Percentiles rank a stretch among this genome's conserved stretches.
These are phyloP conservation scores for Selaginella tamariscina DNA, from an alignment of 75 land plant genomes.

Conservation along the genomic window DNA sequence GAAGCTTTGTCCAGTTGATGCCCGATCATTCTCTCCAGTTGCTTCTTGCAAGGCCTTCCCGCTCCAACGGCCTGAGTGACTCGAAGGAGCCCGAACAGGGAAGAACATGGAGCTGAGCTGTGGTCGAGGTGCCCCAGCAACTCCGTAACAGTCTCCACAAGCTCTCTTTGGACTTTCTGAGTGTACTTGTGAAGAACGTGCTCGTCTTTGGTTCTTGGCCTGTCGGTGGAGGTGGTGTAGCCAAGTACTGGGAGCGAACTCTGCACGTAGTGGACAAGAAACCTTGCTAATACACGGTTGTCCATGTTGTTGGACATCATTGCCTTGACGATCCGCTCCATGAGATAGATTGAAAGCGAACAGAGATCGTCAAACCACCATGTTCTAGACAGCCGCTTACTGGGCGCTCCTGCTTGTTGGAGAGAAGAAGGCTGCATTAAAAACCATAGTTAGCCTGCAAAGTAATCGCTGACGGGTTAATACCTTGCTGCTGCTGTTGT, in stretches of 20 bases:
- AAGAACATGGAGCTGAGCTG: constrained; percentile 41
- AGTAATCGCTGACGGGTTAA: too few species aligned
- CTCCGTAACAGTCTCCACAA: constrained; percentile 44
- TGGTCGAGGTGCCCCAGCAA: constrained; percentile 41
- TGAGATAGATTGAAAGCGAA: constrained; percentile 5
- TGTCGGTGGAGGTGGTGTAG: background rate
- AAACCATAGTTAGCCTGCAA: too few species aligned
- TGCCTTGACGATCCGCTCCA: constrained; percentile 4
- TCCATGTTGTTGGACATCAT: constrained; percentile 7
- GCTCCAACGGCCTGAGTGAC: constrained; percentile 33
- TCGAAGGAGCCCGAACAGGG: constrained; percentile 53
- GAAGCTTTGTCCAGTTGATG: constrained; percentile 59
- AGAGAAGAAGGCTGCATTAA: too few species aligned
- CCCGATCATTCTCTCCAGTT: constrained; percentile 79
- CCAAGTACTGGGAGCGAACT: constrained; percentile 1
- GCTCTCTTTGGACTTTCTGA: constrained; percentile 29
- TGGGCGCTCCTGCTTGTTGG: too few species aligned
- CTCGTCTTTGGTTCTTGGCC: background rate
- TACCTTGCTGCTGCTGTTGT: background rate
- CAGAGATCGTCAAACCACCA: constrained; percentile 6
- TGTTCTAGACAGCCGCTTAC: background rate
- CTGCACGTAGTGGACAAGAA: background rate
- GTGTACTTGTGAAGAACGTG: constrained; percentile 8
- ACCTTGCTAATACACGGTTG: constrained; percentile 1
- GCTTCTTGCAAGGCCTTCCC: constrained; percentile 32